phyloP scores from a whole-genome alignment of 805 yeast genomes.

The Spathaspora sp. region DNA sequence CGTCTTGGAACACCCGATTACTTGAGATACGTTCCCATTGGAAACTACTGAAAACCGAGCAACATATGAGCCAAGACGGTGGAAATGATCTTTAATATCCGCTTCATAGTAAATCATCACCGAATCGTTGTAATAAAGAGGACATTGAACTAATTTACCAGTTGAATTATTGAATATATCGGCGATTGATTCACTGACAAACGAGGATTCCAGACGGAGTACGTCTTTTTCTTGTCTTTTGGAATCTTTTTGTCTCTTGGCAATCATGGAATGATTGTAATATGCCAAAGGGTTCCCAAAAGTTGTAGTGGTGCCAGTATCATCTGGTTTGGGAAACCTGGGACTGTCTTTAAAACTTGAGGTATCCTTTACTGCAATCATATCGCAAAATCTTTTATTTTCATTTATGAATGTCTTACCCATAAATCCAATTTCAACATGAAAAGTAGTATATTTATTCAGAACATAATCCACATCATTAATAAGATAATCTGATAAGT shows the following conservation, averaged over 20 bases:
- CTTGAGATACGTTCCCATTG: slow-evolving; percentile 28
- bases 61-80: slow-evolving; percentile 44
- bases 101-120: slow-evolving; percentile 35
- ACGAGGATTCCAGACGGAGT: neutral
- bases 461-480: slow-evolving; percentile 43
- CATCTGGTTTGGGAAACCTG: slow-evolving; percentile 14
- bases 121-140: slow-evolving; percentile 35
- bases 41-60: slow-evolving; percentile 39
- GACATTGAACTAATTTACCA: slow-evolving; percentile 27
- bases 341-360: slow-evolving; percentile 22
- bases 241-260: neutral
- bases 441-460: slow-evolving; percentile 47
- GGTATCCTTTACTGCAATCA: slow-evolving; percentile 35
- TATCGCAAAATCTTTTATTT: slow-evolving; percentile 42
- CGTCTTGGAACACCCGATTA: slow-evolving; percentile 46
- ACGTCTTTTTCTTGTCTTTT: neutral
- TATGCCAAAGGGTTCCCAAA: neutral
- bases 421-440: slow-evolving; percentile 40
- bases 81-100: slow-evolving; percentile 33
- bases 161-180: slow-evolving; percentile 21
- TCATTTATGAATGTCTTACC: slow-evolving; percentile 39
- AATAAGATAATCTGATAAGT: slow-evolving; percentile 14
- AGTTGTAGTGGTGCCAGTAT: neutral
- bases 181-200: neutral
- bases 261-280: neutral